These are phyloP conservation scores for Rubroshorea leprosula DNA, from an alignment of 345 rosid genomes.

Conservation along the genomic window DNA sequence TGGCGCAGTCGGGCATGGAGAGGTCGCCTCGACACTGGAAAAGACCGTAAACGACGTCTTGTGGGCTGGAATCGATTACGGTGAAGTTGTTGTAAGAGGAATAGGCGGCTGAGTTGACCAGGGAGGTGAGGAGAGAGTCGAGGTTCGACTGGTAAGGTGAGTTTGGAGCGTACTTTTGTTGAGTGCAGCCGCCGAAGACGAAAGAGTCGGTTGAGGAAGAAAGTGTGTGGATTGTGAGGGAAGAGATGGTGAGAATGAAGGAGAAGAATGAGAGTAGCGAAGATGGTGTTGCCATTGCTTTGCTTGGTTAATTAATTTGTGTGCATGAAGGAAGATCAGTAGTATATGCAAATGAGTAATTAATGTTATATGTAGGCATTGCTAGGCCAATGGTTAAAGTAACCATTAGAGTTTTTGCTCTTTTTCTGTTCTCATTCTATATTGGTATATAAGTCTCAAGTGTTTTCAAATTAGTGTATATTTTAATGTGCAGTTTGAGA, in stretches of 20 bases:
- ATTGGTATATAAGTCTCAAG: too few species aligned
- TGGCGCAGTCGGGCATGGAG: slow-evolving; percentile 86
- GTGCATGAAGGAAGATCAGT: too few species aligned
- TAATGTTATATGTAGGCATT: too few species aligned
- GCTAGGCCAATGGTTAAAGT: too few species aligned
- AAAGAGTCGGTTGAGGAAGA: slow-evolving; percentile 40
- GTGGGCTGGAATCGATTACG: slow-evolving; percentile 54
- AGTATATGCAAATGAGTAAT: too few species aligned
- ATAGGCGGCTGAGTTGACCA: slow-evolving; percentile 92
- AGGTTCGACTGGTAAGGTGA: slow-evolving; percentile 75
- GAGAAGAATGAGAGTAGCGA: not conserved
- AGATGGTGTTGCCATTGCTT: not conserved
- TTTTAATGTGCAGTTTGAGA: too few species aligned
- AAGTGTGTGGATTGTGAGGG: slow-evolving; percentile 12
- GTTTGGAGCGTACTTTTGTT: slow-evolving; percentile 42
- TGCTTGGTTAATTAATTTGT: too few species aligned
- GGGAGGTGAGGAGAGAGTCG: slow-evolving; percentile 81
- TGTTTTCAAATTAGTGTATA: too few species aligned
- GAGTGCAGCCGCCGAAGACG: slow-evolving; percentile 71
- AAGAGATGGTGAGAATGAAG: slow-evolving; percentile 2
- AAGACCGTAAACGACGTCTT: slow-evolving; percentile 74
- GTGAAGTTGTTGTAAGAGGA: slow-evolving; percentile 87
- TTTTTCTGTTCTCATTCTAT: too few species aligned
- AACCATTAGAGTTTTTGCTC: too few species aligned
- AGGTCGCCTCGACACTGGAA: slow-evolving; percentile 96